These are phyloP conservation scores for Ajuga reptans DNA, from an alignment of 305 asterid genomes.

Conservation along the genomic window DNA sequence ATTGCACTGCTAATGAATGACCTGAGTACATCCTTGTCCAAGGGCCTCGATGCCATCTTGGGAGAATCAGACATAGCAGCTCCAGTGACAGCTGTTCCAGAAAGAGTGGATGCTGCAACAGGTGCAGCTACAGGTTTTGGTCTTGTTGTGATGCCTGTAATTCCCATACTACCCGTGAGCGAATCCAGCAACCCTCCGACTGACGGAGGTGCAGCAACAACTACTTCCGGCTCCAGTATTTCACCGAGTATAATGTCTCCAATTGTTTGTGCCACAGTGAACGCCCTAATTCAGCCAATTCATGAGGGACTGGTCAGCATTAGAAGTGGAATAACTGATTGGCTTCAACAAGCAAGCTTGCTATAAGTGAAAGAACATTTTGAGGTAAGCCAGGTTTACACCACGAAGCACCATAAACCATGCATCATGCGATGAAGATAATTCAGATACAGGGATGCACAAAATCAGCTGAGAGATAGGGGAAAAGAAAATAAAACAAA, in stretches of 20 bases:
- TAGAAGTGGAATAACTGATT: slow-evolving; percentile 9
- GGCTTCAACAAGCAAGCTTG: slow-evolving; percentile 17
- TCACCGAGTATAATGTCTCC: slow-evolving; percentile 84
- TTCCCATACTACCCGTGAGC: slow-evolving; percentile 91
- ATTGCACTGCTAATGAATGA: slow-evolving; percentile 73
- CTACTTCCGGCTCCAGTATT: slow-evolving; percentile 78
- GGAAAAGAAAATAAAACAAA: not conserved
- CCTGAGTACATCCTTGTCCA: slow-evolving; percentile 82
- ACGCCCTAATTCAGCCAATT: slow-evolving; percentile 48
- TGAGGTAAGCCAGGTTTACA: not conserved
- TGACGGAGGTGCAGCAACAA: slow-evolving; percentile 66
- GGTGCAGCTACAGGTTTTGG: slow-evolving; percentile 83
- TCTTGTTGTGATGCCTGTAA: slow-evolving; percentile 70
- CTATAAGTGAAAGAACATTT: slow-evolving; percentile 4
- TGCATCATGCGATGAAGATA: not conserved
- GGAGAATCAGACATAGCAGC: slow-evolving; percentile 64
- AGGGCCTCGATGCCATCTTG: slow-evolving; percentile 67
- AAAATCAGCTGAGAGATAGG: not conserved
- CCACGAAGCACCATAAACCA: not conserved
- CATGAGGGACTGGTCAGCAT: slow-evolving; percentile 17
- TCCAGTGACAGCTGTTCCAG: slow-evolving; percentile 63
- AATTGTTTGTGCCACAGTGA: slow-evolving; percentile 62
- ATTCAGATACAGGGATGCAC: not conserved
- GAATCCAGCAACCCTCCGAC: slow-evolving; percentile 96
- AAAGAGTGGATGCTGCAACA: slow-evolving; percentile 61